Conservation (phyloP, 2,329 filamentous ascomycete genomes). For the Microcyclospora tardicrescens region DNA sequence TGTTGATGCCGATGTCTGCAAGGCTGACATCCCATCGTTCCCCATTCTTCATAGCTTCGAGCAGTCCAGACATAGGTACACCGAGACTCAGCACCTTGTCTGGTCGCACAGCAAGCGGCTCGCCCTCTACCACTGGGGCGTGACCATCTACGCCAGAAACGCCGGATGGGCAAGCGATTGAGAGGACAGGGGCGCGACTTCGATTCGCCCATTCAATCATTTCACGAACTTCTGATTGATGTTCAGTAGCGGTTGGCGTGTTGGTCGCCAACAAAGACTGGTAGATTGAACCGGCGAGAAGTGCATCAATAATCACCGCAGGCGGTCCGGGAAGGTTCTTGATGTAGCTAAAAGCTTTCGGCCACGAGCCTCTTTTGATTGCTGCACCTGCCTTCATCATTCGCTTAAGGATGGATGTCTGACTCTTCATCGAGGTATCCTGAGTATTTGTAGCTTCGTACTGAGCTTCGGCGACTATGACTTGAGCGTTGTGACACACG, state of each 20-base stretch:
- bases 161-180: constrained; percentile 84
- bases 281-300: constrained; percentile 78
- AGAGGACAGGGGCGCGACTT: constrained; percentile 66
- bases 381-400: constrained; percentile 48
- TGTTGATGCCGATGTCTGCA: constrained; percentile 74
- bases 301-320: constrained; percentile 74
- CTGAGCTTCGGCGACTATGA: constrained; percentile 72
- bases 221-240: constrained; percentile 74
- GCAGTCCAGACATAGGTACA: constrained; percentile 70
- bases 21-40: constrained; percentile 67
- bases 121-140: constrained; percentile 54
- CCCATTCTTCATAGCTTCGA: constrained; percentile 59
- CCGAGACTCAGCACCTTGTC: constrained; percentile 76
- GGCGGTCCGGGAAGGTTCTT: constrained; percentile 50
- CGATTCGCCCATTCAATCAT: constrained; percentile 91
- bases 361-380: constrained; percentile 45
- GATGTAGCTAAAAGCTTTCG: constrained; percentile 40
- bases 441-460: constrained; percentile 72
- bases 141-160: constrained; percentile 67
- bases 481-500: constrained; percentile 66
- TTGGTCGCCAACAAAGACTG: constrained; percentile 55
- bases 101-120: constrained; percentile 65
- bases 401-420: constrained; percentile 71
- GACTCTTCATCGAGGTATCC: constrained; percentile 65
- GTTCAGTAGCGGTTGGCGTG: constrained; percentile 34